Base-by-base conservation (phyloP, 1,284 basidiomycete species). In the Ustilago sp. region DNA sequence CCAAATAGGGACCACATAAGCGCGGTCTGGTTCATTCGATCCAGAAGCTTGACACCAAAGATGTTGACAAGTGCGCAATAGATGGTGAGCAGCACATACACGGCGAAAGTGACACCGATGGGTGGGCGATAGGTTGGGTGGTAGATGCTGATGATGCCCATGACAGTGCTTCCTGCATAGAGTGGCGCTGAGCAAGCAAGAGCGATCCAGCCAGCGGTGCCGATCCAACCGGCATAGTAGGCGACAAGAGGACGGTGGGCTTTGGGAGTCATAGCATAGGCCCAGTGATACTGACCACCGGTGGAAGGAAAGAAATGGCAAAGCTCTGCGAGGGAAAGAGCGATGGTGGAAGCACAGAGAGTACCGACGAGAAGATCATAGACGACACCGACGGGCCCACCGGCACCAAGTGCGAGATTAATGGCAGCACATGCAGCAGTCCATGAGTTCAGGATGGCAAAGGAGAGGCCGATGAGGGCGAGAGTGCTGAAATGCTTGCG, bases 391-490 rank as follows among this genome's bases (percentile, higher is more conserved):
- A 71, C 69, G 15, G 66, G 66, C 4, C 76, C 76, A 23, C 68
- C 76, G 4, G 72, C 67, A 1, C 62, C 67, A 2, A 78, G 66
- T 1, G 64, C 66, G 2, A 74, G 68, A 19, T 74, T 76, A 41
- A 78, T 71, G 2, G 76, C 54, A 8, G 61, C 61, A 32, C 57
- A 55, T 8, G 68, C 68, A 13, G 76, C 76, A 1, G 61, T 61
- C 76, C 76, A 78, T 3, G 72, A 76, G 51, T 78, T 78, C 53
- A 78, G 65, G 50, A 75, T 72, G 48, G 76, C 63, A 48, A 78
- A 70, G n/a, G 63, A 61, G 15, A 75, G 53, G 17, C 76, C 76
- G 58, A 78, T 63, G 13, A 78, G 66, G 3, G 72, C 66, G 8
- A 78, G 55, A 7, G 68, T 71, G 56, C 60, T 56, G 50, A 78